Evolutionary conservation across 1,139 yeast genomes (phyloP).

Genomic region (Protomyces pachydermus): DNA sequence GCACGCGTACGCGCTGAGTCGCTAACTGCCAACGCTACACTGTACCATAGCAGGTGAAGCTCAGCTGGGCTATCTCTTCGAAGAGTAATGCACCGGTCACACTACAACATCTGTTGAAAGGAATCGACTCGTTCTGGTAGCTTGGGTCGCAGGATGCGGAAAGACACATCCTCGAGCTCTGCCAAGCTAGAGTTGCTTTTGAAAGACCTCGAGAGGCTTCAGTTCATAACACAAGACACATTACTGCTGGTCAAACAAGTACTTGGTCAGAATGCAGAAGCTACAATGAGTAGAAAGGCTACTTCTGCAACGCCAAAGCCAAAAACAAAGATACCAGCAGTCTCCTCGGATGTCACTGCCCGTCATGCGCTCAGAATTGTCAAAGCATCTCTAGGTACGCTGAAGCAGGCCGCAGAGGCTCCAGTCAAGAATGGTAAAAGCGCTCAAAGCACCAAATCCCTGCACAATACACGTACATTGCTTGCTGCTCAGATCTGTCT

Average conservation of each 20-base stretch:
- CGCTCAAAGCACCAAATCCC: background rate
- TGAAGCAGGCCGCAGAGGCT: background rate
- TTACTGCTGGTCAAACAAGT: constrained; percentile 1
- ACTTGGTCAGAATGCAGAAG: background rate
- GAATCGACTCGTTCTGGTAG: too few species aligned
- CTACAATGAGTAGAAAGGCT: background rate
- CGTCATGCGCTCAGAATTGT: constrained; percentile 13
- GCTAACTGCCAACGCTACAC: too few species aligned
- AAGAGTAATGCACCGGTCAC: too few species aligned
- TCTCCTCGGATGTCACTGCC: background rate
- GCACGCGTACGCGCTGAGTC: too few species aligned
- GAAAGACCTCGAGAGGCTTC: constrained; percentile 4
- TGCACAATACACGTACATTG: background rate
- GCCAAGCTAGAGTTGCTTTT: background rate
- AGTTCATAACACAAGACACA: constrained; percentile 4
- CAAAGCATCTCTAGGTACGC: constrained; percentile 3
- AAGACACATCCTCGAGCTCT: background rate
- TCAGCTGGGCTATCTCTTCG: too few species aligned
- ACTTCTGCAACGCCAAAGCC: background rate
- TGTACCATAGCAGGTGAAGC: too few species aligned
- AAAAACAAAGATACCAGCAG: background rate
- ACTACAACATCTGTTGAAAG: too few species aligned
- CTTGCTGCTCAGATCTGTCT: background rate
- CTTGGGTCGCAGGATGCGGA: background rate
- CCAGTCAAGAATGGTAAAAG: background rate